These are phyloP conservation scores for Lactifluus pinguis DNA, from an alignment of 768 basidiomycete genomes.

Conservation along the genomic window DNA sequence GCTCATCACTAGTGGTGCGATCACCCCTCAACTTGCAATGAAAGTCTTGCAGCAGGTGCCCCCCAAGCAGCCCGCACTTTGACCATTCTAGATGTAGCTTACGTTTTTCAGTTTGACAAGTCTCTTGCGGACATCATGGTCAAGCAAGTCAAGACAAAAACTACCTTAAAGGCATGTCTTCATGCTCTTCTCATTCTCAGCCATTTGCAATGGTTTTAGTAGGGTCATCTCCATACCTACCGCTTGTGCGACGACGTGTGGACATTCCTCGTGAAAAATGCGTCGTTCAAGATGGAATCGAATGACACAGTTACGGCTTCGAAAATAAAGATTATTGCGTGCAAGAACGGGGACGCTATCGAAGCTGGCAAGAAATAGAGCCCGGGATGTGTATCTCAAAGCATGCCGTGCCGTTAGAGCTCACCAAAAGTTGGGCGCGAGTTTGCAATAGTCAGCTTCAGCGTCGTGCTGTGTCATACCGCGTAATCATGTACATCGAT, in stretches of 20 bases:
- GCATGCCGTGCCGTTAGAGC: not conserved
- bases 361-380: conserved; percentile 69
- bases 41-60: conserved; percentile 92
- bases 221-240: conserved; percentile 89
- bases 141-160: conserved; percentile 92
- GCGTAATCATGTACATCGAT: not conserved
- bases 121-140: conserved; percentile 87
- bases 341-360: conserved; percentile 89
- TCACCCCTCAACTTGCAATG: conserved; percentile 98
- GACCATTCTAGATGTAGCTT: not conserved
- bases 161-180: conserved; percentile 69
- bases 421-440: not conserved
- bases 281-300: conserved; percentile 92
- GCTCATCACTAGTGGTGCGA: conserved; percentile 91
- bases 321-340: conserved; percentile 95
- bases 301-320: conserved; percentile 65
- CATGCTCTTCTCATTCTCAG: not conserved
- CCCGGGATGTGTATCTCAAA: not conserved
- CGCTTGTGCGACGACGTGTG: conserved; percentile 93
- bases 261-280: conserved; percentile 96
- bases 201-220: not conserved
- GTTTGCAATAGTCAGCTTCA: not conserved
- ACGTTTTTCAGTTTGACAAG: conserved; percentile 75
- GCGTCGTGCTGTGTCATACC: conserved; percentile 10
- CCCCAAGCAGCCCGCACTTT: not conserved